Conservation (phyloP, 1,284 basidiomycete species). For the Cerrena zonata region DNA sequence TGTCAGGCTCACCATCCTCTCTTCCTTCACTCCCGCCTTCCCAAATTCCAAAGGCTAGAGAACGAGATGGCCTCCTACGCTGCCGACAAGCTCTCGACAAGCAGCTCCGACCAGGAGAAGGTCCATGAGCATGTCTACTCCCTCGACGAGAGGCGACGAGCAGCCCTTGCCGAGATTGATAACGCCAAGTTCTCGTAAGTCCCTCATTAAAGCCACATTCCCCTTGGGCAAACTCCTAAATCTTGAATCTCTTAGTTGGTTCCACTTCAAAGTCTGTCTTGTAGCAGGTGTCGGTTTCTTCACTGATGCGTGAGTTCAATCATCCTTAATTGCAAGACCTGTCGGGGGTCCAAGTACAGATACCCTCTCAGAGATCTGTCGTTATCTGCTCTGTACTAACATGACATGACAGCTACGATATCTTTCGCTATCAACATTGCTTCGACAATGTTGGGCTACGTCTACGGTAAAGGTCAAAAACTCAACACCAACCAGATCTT, state of each 20-base stretch:
- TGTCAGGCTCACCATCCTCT: neutral
- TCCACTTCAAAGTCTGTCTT: conserved; percentile 66
- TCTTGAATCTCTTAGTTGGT: conserved; percentile 28
- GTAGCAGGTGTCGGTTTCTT: conserved; percentile 82
- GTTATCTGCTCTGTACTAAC: too few species aligned
- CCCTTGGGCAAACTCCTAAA: conserved; percentile 1
- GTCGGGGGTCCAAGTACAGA: too few species aligned
- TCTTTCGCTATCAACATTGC: conserved; percentile 53
- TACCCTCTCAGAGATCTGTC: too few species aligned
- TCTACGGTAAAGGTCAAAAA: conserved; percentile 36
- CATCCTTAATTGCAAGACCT: neutral
- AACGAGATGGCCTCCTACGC: conserved; percentile 14
- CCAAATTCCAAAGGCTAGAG: neutral
- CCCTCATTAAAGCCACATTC: conserved; percentile 16
- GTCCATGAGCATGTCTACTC: conserved; percentile 5
- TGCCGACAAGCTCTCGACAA: conserved; percentile 14
- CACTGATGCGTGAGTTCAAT: conserved; percentile 63
- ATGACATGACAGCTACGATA: conserved; percentile 43
- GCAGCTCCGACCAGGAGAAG: conserved; percentile 9
- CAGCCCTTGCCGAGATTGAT: conserved; percentile 50
- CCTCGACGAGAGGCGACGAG: conserved; percentile 37
- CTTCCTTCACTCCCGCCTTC: conserved; percentile 10
- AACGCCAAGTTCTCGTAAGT: conserved; percentile 48
- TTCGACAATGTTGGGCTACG: conserved; percentile 50
- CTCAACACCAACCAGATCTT: conserved; percentile 51